Conservation (phyloP, 768 basidiomycete species). For the Cyathus striatus region DNA sequence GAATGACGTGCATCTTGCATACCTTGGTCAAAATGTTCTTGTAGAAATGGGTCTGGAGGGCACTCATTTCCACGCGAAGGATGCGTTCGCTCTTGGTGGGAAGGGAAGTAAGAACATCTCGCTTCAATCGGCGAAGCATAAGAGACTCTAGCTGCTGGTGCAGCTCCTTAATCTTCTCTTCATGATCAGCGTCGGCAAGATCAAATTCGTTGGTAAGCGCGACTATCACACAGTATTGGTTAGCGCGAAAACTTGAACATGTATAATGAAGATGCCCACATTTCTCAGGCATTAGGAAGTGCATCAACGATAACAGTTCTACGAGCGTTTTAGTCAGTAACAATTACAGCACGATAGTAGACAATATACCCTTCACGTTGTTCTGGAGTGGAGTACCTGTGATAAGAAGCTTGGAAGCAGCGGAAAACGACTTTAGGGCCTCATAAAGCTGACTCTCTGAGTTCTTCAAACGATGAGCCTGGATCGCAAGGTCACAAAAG, state of each 20-base stretch:
- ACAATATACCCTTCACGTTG: conserved; percentile 85
- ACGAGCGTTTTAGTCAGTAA: conserved; percentile 5
- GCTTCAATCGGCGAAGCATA: conserved; percentile 93
- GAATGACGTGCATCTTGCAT: too few species aligned
- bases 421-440: conserved; percentile 82
- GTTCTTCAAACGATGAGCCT: conserved; percentile 98
- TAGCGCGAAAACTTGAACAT: background rate
- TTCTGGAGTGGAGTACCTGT: conserved; percentile 98
- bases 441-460: conserved; percentile 97
- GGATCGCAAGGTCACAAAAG: conserved; percentile 10
- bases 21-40: conserved; percentile 97
- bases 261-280: too few species aligned
- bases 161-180: conserved; percentile 91
- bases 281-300: conserved; percentile 98
- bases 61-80: conserved; percentile 94
- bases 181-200: conserved; percentile 88
- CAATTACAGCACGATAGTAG: background rate
- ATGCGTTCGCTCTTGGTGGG: conserved; percentile 99
- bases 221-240: conserved; percentile 41
- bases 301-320: conserved; percentile 97
- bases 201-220: conserved; percentile 94
- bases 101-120: conserved; percentile 91
- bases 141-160: conserved; percentile 89
- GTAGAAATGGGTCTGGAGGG: conserved; percentile 96
- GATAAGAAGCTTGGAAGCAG: conserved; percentile 91